These are phyloP conservation scores for Arachnomyces sp. DNA, from an alignment of 2,329 filamentous ascomycete species.

Conservation along the genomic window DNA sequence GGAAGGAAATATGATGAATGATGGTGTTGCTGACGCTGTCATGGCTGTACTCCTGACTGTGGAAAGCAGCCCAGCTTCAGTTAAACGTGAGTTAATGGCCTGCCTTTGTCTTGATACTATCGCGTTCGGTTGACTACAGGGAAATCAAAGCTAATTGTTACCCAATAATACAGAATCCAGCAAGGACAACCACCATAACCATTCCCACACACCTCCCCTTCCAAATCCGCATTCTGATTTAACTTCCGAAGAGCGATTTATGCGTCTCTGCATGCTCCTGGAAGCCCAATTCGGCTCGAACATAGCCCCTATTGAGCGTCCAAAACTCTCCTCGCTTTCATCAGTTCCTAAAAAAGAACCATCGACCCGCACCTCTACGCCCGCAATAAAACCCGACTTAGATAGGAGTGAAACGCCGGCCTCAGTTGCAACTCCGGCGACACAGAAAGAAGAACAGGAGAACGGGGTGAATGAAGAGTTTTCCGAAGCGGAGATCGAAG, in stretches of 20 bases:
- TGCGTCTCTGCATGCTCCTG: conserved; percentile 87
- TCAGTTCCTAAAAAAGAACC: no score
- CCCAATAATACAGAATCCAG: conserved; percentile 45
- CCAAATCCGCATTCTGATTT: conserved; percentile 69
- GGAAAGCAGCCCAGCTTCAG: conserved; percentile 88
- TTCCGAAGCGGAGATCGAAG: conserved; percentile 42
- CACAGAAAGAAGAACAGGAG: conserved; percentile 17
- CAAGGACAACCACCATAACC: conserved; percentile 50
- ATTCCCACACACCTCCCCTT: conserved; percentile 34
- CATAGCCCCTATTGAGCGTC: conserved; percentile 67
- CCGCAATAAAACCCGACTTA: conserved; percentile 12
- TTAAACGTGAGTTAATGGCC: conserved; percentile 61
- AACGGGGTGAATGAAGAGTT: conserved; percentile 31
- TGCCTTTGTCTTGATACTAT: no score
- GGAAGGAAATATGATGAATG: conserved; percentile 97
- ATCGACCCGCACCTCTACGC: background rate
- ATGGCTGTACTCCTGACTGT: conserved; percentile 88
- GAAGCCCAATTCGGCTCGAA: conserved; percentile 94
- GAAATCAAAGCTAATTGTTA: conserved; percentile 18
- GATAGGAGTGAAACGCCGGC: background rate
- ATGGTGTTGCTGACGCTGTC: conserved; percentile 94
- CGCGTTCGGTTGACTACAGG: conserved; percentile 6
- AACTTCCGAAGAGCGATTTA: conserved; percentile 66
- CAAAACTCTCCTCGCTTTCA: conserved; percentile 30
- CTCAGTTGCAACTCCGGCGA: conserved; percentile 8